These are phyloP conservation scores for Funneliformis mosseae DNA, from an alignment of 192 early-diverging fungal species.

Conservation along the genomic window DNA sequence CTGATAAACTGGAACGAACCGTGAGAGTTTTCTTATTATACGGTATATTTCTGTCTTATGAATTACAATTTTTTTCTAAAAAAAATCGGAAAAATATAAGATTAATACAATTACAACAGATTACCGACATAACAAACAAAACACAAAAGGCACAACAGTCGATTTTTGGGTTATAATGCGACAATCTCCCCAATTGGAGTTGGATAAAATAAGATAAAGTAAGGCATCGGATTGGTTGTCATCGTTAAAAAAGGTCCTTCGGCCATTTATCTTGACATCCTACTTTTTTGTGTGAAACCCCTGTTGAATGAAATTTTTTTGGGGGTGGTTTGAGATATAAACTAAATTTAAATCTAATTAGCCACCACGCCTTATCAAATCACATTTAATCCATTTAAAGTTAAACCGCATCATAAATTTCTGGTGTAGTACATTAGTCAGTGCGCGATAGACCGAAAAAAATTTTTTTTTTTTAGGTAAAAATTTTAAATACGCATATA, in stretches of 20 bases:
- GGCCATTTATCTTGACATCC: not conserved
- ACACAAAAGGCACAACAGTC: slow-evolving; percentile 23
- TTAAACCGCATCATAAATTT: not conserved
- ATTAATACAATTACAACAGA: slow-evolving; percentile 9
- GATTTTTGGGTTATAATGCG: slow-evolving; percentile 16
- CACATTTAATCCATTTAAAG: slow-evolving; percentile 24
- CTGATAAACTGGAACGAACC: not conserved
- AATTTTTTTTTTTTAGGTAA: not conserved
- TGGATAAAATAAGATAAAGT: slow-evolving; percentile 1
- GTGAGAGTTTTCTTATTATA: not conserved
- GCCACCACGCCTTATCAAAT: not conserved
- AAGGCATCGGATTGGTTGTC: slow-evolving; percentile 4
- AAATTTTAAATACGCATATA: slow-evolving; percentile 7
- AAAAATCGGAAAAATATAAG: slow-evolving; percentile 18
- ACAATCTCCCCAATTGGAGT: slow-evolving; percentile 23
- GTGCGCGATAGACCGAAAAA: slow-evolving; percentile 15
- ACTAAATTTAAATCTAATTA: not conserved
- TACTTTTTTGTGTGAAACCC: not conserved
- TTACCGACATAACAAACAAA: slow-evolving; percentile 26
- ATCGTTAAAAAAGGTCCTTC: not conserved
- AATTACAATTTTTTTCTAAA: not conserved
- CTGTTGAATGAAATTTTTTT: not conserved
- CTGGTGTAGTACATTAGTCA: slow-evolving; percentile 7
- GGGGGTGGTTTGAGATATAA: not conserved
- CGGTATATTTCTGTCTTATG: slow-evolving; percentile 1